Percentiles rank a stretch among this genome's conserved stretches.
Evolutionary conservation across 495 filamentous ascomycete species (phyloP).

Genomic region (Cenococcum geophilum): DNA sequence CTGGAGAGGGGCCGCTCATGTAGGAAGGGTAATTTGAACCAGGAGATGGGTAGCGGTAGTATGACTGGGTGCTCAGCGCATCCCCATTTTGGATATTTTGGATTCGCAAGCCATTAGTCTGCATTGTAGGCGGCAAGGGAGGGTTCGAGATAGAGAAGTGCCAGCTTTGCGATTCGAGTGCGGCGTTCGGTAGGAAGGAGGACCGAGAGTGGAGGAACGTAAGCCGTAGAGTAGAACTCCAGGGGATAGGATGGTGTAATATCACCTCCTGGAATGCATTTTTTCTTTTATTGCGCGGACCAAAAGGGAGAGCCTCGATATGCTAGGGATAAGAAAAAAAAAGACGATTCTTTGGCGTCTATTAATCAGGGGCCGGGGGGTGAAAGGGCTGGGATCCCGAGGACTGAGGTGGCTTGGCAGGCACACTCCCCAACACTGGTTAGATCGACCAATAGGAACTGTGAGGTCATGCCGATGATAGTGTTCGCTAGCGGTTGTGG

Average conservation of each 20-base stretch:
- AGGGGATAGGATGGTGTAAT: background rate
- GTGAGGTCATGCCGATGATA: too few species aligned
- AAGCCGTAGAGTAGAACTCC: background rate
- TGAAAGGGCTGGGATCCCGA: background rate
- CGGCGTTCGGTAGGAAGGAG: too few species aligned
- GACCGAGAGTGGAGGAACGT: background rate
- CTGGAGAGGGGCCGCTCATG: constrained; percentile 21
- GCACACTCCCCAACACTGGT: background rate
- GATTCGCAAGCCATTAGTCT: constrained; percentile 25
- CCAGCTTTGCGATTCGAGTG: background rate
- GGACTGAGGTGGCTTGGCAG: background rate
- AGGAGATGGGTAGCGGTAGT: constrained; percentile 29
- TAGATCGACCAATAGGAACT: too few species aligned
- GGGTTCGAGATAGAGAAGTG: constrained; percentile 10
- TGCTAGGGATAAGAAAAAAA: background rate
- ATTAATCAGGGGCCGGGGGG: background rate
- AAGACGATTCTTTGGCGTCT: constrained; percentile 2
- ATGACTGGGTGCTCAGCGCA: constrained; percentile 21
- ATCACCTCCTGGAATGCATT: constrained; percentile 1
- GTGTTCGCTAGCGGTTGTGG: too few species aligned
- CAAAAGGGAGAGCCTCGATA: background rate
- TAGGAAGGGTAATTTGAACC: constrained; percentile 31
- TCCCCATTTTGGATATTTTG: constrained; percentile 21
- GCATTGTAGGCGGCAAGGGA: constrained; percentile 15
- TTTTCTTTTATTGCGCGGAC: background rate